Evolutionary conservation across 495 filamentous ascomycete species (phyloP).

Genomic region (Xylaria bambusicola): DNA sequence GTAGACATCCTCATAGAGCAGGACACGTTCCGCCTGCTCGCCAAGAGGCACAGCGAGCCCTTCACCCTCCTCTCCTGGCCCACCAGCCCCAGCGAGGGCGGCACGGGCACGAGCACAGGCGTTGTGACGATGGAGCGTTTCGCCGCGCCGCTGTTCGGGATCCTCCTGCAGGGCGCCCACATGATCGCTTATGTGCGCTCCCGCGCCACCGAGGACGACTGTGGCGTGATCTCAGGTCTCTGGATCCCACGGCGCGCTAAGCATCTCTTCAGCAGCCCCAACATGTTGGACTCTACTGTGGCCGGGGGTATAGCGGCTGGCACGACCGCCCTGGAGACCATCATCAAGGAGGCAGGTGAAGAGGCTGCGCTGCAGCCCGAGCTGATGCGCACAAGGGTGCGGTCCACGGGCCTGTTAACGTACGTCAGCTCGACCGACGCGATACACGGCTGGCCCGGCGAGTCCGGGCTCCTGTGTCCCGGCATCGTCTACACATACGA

Average conservation of each 20-base stretch:
- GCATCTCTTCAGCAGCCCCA: slow-evolving; percentile 52
- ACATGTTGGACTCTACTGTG: slow-evolving; percentile 57
- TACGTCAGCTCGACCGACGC: slow-evolving; percentile 40
- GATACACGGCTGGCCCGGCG: slow-evolving; percentile 49
- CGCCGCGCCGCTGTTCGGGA: slow-evolving; percentile 52
- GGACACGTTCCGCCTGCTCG: slow-evolving; percentile 40
- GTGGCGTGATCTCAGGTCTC: slow-evolving; percentile 36
- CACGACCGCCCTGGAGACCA: slow-evolving; percentile 46
- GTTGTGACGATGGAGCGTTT: slow-evolving; percentile 48
- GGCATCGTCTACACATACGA: slow-evolving; percentile 55
- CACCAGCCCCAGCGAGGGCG: slow-evolving; percentile 35
- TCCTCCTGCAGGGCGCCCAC: slow-evolving; percentile 51
- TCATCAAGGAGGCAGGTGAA: slow-evolving; percentile 57
- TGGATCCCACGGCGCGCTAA: slow-evolving; percentile 55
- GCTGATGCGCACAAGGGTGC: slow-evolving; percentile 31
- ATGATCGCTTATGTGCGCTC: slow-evolving; percentile 47
- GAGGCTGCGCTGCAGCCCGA: slow-evolving; percentile 50
- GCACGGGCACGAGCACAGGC: not conserved
- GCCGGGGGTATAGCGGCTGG: slow-evolving; percentile 54
- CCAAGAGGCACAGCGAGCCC: slow-evolving; percentile 46
- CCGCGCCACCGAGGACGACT: slow-evolving; percentile 18
- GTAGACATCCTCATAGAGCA: slow-evolving; percentile 40
- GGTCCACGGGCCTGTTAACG: slow-evolving; percentile 41
- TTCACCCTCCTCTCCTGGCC: slow-evolving; percentile 42
- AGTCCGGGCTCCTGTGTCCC: slow-evolving; percentile 48